Evolutionary conservation across 164 flowering plant genomes (phyloP), one percentile per base, ranked within the genome.

Genomic region (Chloranthus sessilifolius): DNA sequence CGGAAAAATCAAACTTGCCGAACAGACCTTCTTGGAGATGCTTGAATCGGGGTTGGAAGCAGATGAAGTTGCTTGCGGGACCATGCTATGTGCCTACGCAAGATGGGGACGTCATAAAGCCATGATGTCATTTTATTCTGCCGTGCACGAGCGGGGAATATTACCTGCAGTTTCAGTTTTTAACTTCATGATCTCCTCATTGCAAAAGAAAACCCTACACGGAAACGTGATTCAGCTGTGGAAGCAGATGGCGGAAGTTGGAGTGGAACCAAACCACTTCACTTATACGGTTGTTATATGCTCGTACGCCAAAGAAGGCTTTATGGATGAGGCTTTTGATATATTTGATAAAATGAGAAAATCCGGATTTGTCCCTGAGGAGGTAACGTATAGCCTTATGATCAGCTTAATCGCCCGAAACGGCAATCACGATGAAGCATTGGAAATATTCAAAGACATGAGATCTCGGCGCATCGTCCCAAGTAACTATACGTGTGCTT

Each of bases 1-100:
- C 59, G 98, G 98, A 45, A 85, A 83, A 74, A 77, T 92, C 52
- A 78, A 73, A 62, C 77, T 88, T 53, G 98, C 98, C 43, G 98
- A 92, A 56, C 66, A 80, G 63, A 70, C 73, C 36, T 92, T 92
- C 74, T 60, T 92, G 79, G 96, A 88, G 80, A 88, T 92, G 96
- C 90, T 92, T 64, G 96, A 92, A 64, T 82, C 77, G 29, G 94
- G 95, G 50, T 83, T 88, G 64, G 98, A 92, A 61, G 91, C 98
- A 8, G 98, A 92, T 69, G 94, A 80, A 67, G 80, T 92, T 72
- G 96, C 96, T 55, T 88, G 95, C 67, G 98, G 98, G 29, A 92
- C 98, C 45, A 80, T 88, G 95, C 58, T 92, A 37, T 92, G 96
- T 72, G 62, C 91, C 29, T 92, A 92, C 73, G 98, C 98, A 58